Conservation (phyloP, 2,329 filamentous ascomycete species). For the Knoxdaviesia capensis region DNA sequence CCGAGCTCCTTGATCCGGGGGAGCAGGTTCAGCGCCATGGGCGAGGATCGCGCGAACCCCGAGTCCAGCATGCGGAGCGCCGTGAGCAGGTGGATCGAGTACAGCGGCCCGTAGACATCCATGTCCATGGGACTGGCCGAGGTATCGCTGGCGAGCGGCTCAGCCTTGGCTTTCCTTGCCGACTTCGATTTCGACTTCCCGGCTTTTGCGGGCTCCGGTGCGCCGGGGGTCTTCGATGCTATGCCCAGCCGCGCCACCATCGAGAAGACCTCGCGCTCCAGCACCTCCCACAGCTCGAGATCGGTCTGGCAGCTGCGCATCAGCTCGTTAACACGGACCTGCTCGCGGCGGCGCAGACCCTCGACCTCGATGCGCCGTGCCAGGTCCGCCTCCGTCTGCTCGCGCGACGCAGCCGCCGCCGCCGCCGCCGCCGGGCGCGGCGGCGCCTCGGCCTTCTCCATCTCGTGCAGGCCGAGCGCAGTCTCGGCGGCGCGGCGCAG, state of each 20-base stretch:
- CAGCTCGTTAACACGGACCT: constrained; percentile 27
- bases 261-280: constrained; percentile 47
- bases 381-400: neutral
- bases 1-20: constrained; percentile 49
- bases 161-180: constrained; percentile 4
- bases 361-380: constrained; percentile 14
- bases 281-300: constrained; percentile 41
- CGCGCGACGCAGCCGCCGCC: neutral
- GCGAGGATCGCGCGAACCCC: constrained; percentile 36
- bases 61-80: constrained; percentile 35
- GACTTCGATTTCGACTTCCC: constrained; percentile 1
- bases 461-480: constrained; percentile 17
- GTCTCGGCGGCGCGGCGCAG: constrained; percentile 18
- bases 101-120: constrained; percentile 41
- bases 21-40: constrained; percentile 37
- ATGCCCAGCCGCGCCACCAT: constrained; percentile 36
- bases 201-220: neutral
- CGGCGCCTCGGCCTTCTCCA: constrained; percentile 7
- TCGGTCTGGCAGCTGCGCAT: constrained; percentile 39
- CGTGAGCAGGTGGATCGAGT: constrained; percentile 37
- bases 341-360: constrained; percentile 22
- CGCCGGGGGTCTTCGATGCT: neutral
- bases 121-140: constrained; percentile 18
- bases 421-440: neutral
- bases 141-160: constrained; percentile 1